Base-by-base conservation (phyloP, 2,329 filamentous ascomycete genomes). In the Leptosphaerulina australis region DNA sequence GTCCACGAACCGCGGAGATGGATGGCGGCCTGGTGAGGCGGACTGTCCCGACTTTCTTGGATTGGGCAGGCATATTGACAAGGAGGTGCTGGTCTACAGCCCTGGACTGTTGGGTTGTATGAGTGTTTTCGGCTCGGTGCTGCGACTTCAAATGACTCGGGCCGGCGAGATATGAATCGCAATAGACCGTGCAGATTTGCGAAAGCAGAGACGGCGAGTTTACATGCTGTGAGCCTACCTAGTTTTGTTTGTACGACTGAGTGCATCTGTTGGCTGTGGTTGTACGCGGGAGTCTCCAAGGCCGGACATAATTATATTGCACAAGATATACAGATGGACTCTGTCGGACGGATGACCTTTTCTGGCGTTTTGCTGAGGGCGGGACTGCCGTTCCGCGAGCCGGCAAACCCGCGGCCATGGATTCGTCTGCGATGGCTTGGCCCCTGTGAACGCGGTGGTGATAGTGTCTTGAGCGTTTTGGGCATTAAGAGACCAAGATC, bases 1-100 rank as follows among this genome's bases (percentile, higher is more conserved):
- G 51, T 51, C 58, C 60, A 59, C 38, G 53, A 39, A 50, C 55
- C 51, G 59, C 58, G 55, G 53, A 55, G 54, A 56, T 50, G 59
- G 53, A 53, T n/a, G n/a, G 58, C 48, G 56, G 53, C 41, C 56
- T 55, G 49, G 58, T 47, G 53, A 36, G 30, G 53, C 55, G 58
- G 55, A 59, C 52, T 56, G 55, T 59, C 50, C 59, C 56, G 58
- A 53, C 50, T 56, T 33, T 31, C 49, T 47, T 43, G 55, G 46
- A 45, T 46, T 11, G 14, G 15, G 40, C 48, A 51, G 33, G 48
- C 48, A 45, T 51, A 30, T 31, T 40, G 30, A 36, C 48, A 40
- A 51, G 48, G 48, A 45, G 41, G 36, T 50, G 48, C 45, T 58
- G 40, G 50, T 35, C 36, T 17, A 20, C 12, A 34, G 49, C 44